These are phyloP conservation scores for Hypsizygus marmoreus DNA, from an alignment of 768 basidiomycete genomes.

Conservation along the genomic window DNA sequence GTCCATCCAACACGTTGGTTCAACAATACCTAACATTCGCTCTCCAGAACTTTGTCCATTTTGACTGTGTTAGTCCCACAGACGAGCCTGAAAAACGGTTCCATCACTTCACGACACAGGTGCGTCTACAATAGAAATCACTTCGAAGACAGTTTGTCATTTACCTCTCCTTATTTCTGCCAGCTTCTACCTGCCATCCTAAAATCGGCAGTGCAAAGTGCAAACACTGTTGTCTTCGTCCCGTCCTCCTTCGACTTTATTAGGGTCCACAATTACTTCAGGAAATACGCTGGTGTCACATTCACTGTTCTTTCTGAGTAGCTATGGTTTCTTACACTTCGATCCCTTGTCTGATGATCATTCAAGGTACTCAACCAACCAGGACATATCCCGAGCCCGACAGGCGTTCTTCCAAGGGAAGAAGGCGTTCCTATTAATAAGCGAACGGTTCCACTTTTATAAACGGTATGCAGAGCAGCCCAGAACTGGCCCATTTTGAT, in stretches of 20 bases:
- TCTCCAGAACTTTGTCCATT: slow-evolving; percentile 66
- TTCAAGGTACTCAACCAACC: slow-evolving; percentile 84
- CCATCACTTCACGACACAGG: slow-evolving; percentile 84
- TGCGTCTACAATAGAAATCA: too few species aligned
- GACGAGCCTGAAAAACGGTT: slow-evolving; percentile 90
- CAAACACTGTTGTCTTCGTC: slow-evolving; percentile 85
- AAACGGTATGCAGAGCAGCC: slow-evolving; percentile 53
- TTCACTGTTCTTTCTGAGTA: slow-evolving; percentile 92
- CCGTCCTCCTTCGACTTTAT: slow-evolving; percentile 98
- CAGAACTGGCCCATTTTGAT: not conserved
- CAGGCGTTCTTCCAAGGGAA: slow-evolving; percentile 90
- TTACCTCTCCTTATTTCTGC: not conserved
- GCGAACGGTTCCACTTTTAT: slow-evolving; percentile 99
- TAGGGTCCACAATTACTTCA: slow-evolving; percentile 83
- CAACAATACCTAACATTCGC: not conserved
- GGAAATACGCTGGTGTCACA: slow-evolving; percentile 66
- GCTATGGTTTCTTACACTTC: slow-evolving; percentile 17
- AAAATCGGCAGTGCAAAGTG: slow-evolving; percentile 92
- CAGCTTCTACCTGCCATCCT: slow-evolving; percentile 81
- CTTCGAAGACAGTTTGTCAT: not conserved
- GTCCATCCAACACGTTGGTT: slow-evolving; percentile 17
- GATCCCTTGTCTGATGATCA: not conserved
- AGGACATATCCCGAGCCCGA: slow-evolving; percentile 92
- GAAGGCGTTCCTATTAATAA: slow-evolving; percentile 85
- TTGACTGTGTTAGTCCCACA: slow-evolving; percentile 68